Evolutionary conservation across 1,139 yeast species (phyloP), one percentile per base, ranked within the genome.

Genomic region (Pichia sp.): DNA sequence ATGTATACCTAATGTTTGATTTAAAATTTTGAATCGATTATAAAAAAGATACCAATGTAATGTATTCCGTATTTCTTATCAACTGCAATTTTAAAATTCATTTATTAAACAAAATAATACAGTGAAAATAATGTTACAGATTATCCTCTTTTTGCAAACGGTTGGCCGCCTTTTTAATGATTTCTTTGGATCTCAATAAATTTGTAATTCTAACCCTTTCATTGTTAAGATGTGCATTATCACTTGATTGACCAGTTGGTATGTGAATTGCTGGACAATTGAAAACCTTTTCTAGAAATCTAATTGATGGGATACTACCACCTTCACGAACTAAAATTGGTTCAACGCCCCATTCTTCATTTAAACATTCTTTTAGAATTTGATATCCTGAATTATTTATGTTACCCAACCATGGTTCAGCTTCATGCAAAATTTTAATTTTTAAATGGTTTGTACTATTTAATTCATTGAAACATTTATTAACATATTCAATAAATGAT

Each of bases 391-490:
- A 75, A 64, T 87, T 90, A 13, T 75, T 68, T 6, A 93, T 87
- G 60, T 93, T 90, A 5, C 97, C 98, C 14, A 93, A 72, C 99
- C 99, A 93, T 2, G 98, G 96, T 63, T 91, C 98, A 0, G 96
- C 96, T 63, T 86, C 93, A 62, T 89, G 90, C 58, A 83, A 76
- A 42, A 89, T 76, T 41, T 77, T 73, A 25, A 91, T 70, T 19
- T 71, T 67, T 39, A 91, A 63, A 42, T 75, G 73, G 67, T 93
- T 93, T 10, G 76, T 77, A 0, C 95, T 77, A 5, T 73, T 63
- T 46, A 89, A 69, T 11, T 65, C 62, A 0, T 64, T 58, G 58
- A 86, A 87, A 47, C 71, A 66, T 0, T 67, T 61, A 0, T 71
- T 60, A 45, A 93, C 63, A 61, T 75, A 81, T 0, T 67, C 55